Base-by-base conservation (phyloP, 2,329 filamentous ascomycete species). In the Erysiphe pulchra region DNA sequence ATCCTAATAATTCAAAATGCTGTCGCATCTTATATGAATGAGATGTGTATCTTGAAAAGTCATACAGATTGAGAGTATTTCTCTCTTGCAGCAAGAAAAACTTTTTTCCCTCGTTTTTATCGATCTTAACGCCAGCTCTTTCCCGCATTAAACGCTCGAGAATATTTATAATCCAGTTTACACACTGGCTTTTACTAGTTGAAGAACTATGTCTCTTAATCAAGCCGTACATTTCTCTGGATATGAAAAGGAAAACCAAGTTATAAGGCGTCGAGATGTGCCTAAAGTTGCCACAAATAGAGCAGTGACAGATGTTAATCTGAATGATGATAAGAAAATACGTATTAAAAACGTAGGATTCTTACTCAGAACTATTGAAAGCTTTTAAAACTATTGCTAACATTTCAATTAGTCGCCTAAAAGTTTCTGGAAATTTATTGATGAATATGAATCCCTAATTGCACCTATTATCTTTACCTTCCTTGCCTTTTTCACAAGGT, bases 401-500 rank as follows among this genome's bases (percentile, higher is more conserved):
- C 4, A 4, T 34, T 9, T 14, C 12, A 34, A 14, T n/a, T 34
- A 34, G 33, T n/a, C 11, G 12, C 33, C 33, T 34, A 34, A 14
- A 34, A 34, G 33, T 34, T 14, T 34, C 33, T 40, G 17, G 53
- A 60, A 77, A 47, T 65, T 71, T 54, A 69, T 85, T 52, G 65
- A 69, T 54, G 65, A 76, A 61, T 72, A 74, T 70, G 69, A 80
- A 59, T 65, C 69, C 58, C 56, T 77, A 56, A 66, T 75, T 57
- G 69, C 71, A 50, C 70, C 75, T 46, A 57, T 77, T 55, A 57
- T 78, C 57, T 73, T 77, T 62, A 71, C 72, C 48, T 56, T 66
- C 51, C 59, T 77, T 46, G 72, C 76, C 47, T 65, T 77, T 62
- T 75, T 77, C 59, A 80, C 76, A 36, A 67, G 76, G 51, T 59